Evolutionary conservation across 176 grass and related monocot genomes (phyloP).

Genomic region (Juncus inflexus): DNA sequence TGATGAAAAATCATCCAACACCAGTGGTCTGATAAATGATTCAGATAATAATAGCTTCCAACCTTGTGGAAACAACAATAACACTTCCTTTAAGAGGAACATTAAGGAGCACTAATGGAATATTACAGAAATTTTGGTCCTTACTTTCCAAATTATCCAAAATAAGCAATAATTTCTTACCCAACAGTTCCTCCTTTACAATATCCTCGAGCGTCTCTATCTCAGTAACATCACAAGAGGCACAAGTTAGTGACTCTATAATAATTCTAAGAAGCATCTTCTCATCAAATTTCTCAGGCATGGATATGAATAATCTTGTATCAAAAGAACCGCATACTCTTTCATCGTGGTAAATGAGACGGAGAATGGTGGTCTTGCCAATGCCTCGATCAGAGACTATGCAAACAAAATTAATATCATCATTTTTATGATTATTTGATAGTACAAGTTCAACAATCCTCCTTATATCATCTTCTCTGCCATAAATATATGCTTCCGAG

Average conservation of each 20-base stretch:
- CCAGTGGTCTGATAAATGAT: neutral
- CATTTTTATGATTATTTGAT: neutral
- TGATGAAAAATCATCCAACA: neutral
- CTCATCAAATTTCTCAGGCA: constrained; percentile 17
- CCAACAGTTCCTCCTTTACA: neutral
- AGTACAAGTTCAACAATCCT: constrained; percentile 15
- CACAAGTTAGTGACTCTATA: too few relatives aligned
- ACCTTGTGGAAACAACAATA: constrained; percentile 25
- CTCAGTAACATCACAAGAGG: neutral
- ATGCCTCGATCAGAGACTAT: neutral
- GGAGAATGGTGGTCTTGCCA: too few relatives aligned
- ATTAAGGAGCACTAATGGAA: neutral
- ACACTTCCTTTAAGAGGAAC: constrained; percentile 9
- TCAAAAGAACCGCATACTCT: constrained; percentile 10
- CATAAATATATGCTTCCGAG: neutral
- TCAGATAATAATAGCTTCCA: constrained; percentile 12
- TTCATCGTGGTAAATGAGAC: constrained; percentile 16
- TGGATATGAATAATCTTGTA: constrained; percentile 6
- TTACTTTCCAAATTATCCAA: constrained; percentile 28
- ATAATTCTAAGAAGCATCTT: neutral
- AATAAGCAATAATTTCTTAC: constrained; percentile 27
- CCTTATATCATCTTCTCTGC: neutral
- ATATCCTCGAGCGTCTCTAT: constrained; percentile 22
- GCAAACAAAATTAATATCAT: constrained; percentile 1
- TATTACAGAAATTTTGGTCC: constrained; percentile 4